phyloP scores from a whole-genome alignment of 768 basidiomycete genomes.

The Lactarius deliciosus region DNA sequence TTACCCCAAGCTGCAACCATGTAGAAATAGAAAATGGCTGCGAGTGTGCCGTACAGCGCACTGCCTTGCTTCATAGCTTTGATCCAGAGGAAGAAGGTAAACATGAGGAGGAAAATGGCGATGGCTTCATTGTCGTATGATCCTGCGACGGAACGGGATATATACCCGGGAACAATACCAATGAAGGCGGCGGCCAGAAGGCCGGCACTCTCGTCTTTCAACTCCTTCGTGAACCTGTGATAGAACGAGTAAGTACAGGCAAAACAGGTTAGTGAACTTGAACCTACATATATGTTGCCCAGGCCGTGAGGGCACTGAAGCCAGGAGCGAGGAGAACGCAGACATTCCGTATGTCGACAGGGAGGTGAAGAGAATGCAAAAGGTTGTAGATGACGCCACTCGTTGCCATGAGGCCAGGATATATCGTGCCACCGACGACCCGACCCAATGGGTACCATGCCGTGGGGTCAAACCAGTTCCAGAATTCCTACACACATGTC shows the following conservation, averaged over 20 bases:
- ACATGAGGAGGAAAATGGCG: constrained; percentile 99
- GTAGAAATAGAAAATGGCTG: constrained; percentile 98
- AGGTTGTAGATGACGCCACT: constrained; percentile 95
- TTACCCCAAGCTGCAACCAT: constrained; percentile 99
- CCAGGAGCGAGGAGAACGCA: constrained; percentile 97
- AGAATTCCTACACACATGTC: constrained; percentile 71
- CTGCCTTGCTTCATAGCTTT: constrained; percentile 93
- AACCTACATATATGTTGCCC: constrained; percentile 87
- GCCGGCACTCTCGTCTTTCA: constrained; percentile 94
- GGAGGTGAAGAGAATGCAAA: constrained; percentile 84
- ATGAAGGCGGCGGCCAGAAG: constrained; percentile 98
- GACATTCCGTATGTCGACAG: constrained; percentile 95
- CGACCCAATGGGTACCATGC: constrained; percentile 99
- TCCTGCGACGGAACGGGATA: constrained; percentile 97
- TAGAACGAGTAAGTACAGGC: not conserved
- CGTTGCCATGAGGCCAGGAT: constrained; percentile 97
- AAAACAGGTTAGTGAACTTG: not conserved
- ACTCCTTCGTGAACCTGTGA: constrained; percentile 88
- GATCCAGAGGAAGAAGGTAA: constrained; percentile 97
- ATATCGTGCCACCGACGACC: constrained; percentile 97
- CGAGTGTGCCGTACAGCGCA: constrained; percentile 83
- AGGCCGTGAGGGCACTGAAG: constrained; percentile 95
- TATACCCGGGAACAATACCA: constrained; percentile 96
- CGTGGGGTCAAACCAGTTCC: constrained; percentile 99
- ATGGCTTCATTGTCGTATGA: constrained; percentile 99